Evolutionary conservation across 441 rosid species (phyloP), one percentile per base, ranked within the genome.

Genomic region (Bruguiera hainesii): DNA sequence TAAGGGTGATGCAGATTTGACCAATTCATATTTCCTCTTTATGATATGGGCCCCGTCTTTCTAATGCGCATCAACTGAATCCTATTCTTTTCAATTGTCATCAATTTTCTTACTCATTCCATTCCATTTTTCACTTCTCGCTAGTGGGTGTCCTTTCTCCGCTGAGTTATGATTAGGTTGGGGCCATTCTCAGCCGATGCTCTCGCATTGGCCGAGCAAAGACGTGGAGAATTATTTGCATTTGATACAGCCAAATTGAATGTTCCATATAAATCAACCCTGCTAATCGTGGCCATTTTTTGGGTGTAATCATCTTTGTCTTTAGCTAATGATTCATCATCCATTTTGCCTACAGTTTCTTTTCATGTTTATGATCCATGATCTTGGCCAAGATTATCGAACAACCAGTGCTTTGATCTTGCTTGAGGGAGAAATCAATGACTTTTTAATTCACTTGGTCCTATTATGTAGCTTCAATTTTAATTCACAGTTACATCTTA

Each of bases 1-100:
- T 51, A 58, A 20, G 37, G 21, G 60, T 58, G 81, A 81, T 79
- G 80, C 71, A 9, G 83, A 77, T 81, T 79, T 81, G 83, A 75
- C 82, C 74, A 70, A 6, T 42, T 37, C 9, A n/a, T 37, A 53
- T 26, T 63, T 19, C 55, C 57, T 29, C 15, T 46, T 15, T 13
- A 13, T 63, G 4, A 19, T 15, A 18, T n/a, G 56, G 80, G 77
- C 61, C 74, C 78, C 72, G 35, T 68, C 35, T 60, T 58, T 48
- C 31, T 9, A 30, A 75, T 81, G 78, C 83, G 79, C 82, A 68
- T 74, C 75, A 68, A 67, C 59, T 77, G 63, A 61, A 52, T 66
- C 58, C 37, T 63, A 63, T 73, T 68, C 73, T 28, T 9, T 61
- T 52, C 60, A 16, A 63, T 62, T 30, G 39, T 70, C 67, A 39